A percentile compares a stretch with the other conserved stretches of the same genome.
Conservation (phyloP, 305 asterid species). For the Fraxinus paxiana region DNA sequence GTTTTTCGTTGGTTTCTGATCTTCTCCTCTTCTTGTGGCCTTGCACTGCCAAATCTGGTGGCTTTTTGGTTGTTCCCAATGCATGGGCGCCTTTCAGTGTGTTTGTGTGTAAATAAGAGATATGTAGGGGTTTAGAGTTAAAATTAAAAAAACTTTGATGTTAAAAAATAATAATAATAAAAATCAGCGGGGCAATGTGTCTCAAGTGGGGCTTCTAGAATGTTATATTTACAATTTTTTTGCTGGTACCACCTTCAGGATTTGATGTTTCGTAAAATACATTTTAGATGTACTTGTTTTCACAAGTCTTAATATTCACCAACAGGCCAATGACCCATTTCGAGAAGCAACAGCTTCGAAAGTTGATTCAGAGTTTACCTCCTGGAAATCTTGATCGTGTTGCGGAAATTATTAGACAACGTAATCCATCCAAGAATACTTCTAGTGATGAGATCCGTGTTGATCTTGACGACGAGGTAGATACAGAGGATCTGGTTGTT, state of each 20-base stretch:
- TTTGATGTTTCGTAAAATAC: background rate
- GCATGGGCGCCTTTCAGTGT: background rate
- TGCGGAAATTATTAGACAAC: slow-evolving; percentile 44
- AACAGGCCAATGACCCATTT: slow-evolving; percentile 59
- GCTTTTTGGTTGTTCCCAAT: background rate
- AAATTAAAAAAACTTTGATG: too few relatives aligned
- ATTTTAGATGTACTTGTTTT: background rate
- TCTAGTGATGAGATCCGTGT: slow-evolving; percentile 37
- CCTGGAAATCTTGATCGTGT: slow-evolving; percentile 50
- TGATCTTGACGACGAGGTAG: slow-evolving; percentile 61
- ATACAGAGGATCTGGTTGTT: background rate
- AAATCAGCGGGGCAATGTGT: background rate
- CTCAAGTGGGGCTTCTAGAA: background rate
- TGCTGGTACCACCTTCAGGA: background rate
- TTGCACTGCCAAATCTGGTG: background rate
- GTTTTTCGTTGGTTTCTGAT: background rate
- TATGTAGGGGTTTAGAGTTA: background rate
- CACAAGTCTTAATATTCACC: slow-evolving; percentile 4
- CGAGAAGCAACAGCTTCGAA: slow-evolving; percentile 61
- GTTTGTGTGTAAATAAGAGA: background rate
- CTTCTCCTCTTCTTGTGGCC: background rate
- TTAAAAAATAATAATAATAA: too few relatives aligned
- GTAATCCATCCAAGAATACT: slow-evolving; percentile 24
- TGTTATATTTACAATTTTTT: background rate
- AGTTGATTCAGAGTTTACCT: slow-evolving; percentile 49